Conservation (phyloP, 2,329 filamentous ascomycete genomes). For the Coniochaeta sp. region DNA sequence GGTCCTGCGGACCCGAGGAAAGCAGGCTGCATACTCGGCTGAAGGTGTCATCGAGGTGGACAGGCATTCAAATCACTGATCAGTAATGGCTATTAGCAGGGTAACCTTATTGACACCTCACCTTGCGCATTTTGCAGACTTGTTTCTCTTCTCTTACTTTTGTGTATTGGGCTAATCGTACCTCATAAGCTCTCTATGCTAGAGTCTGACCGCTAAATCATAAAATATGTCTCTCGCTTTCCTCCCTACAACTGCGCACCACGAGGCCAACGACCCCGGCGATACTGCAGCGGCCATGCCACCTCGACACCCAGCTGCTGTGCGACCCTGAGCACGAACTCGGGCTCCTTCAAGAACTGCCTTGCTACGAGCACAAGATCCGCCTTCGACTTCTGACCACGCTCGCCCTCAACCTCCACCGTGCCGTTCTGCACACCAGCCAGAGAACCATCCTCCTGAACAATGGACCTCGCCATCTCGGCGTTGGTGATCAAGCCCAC, state of each 20-base stretch:
- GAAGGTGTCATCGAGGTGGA: constrained; percentile 22
- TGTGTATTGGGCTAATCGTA: too few species aligned
- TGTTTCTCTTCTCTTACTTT: too few species aligned
- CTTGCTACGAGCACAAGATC: constrained; percentile 71
- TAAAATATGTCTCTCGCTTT: not conserved
- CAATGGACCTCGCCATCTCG: constrained; percentile 55
- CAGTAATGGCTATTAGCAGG: too few species aligned
- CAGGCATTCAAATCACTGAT: not conserved
- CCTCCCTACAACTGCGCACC: constrained; percentile 8
- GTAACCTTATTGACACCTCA: too few species aligned
- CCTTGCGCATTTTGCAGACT: too few species aligned
- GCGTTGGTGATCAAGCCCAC: constrained; percentile 70
- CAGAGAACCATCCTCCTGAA: constrained; percentile 38
- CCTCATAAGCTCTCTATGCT: too few species aligned
- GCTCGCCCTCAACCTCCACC: constrained; percentile 32
- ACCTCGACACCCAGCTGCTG: constrained; percentile 65
- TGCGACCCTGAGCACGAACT: constrained; percentile 67
- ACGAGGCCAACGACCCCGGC: constrained; percentile 22
- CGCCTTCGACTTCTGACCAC: constrained; percentile 35
- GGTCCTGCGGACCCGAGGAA: constrained; percentile 22
- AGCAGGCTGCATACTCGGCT: constrained; percentile 20
- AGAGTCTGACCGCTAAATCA: not conserved
- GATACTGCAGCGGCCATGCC: constrained; percentile 64
- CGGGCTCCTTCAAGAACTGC: constrained; percentile 76
- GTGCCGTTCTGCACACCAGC: constrained; percentile 25